Conservation (phyloP, 257 asterid species). For the Marsdenia floribunda region DNA sequence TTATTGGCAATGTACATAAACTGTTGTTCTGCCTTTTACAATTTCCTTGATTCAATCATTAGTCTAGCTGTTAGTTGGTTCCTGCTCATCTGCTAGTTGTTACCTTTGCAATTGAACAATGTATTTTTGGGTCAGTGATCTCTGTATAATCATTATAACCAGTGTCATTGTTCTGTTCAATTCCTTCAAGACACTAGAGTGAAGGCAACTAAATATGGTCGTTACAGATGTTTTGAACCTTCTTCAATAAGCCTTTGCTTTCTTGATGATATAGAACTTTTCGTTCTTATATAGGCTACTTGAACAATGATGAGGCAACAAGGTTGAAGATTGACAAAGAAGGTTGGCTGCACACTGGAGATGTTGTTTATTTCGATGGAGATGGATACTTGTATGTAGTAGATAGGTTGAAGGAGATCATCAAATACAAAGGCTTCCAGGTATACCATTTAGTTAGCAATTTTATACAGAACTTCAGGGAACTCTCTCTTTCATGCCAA, state of each 20-base stretch:
- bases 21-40: not conserved
- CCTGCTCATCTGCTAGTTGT: not conserved
- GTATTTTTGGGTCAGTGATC: not conserved
- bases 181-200: too few species aligned
- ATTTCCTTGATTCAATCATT: not conserved
- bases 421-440: constrained; percentile 93
- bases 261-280: not conserved
- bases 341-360: constrained; percentile 91
- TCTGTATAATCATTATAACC: not conserved
- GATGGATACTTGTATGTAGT: constrained; percentile 64
- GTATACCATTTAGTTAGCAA: constrained; percentile 23
- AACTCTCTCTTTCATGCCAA: too few species aligned
- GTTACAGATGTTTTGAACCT: not conserved
- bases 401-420: constrained; percentile 80
- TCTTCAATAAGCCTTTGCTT: not conserved
- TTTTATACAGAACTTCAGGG: not conserved
- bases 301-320: constrained; percentile 59
- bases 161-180: not conserved
- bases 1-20: not conserved
- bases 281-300: constrained; percentile 46
- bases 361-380: constrained; percentile 66
- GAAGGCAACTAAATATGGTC: not conserved
- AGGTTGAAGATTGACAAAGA: constrained; percentile 46
- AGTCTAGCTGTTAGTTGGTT: not conserved
- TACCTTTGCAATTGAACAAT: not conserved